Percentiles rank a stretch among this genome's conserved stretches.
These are phyloP conservation scores for Juncus inflexus DNA, from an alignment of 176 grass and related monocot genomes.

Conservation along the genomic window DNA sequence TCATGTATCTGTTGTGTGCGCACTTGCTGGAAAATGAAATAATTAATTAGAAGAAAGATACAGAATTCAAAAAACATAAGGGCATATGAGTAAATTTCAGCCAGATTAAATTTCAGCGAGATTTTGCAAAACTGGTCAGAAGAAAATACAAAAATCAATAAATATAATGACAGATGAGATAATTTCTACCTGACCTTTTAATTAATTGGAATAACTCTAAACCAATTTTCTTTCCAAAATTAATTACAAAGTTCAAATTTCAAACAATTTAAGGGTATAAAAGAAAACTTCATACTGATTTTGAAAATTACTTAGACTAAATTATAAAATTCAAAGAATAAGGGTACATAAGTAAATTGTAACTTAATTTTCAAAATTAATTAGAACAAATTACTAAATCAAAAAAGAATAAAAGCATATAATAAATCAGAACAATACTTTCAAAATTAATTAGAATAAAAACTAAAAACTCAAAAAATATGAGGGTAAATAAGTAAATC, in stretches of 20 bases:
- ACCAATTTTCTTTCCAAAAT: neutral
- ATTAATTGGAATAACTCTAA: too few species aligned
- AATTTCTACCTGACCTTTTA: neutral
- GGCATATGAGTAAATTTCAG: too few species aligned
- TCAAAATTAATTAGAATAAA: neutral
- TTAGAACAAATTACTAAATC: too few species aligned
- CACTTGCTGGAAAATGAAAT: slow-evolving; percentile 68
- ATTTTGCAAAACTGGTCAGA: too few species aligned
- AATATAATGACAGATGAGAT: slow-evolving; percentile 7
- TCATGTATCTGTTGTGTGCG: slow-evolving; percentile 97
- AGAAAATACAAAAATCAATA: slow-evolving; percentile 5
- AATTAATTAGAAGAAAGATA: too few species aligned
- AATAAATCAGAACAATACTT: neutral
- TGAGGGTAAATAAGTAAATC: slow-evolving; percentile 4
- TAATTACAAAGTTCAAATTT: neutral
- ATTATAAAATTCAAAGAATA: neutral
- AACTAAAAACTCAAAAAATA: neutral
- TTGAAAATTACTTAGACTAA: neutral
- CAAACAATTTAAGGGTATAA: neutral
- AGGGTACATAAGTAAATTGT: slow-evolving; percentile 12
- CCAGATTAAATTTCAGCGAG: too few species aligned
- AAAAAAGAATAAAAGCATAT: neutral
- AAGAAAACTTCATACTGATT: slow-evolving; percentile 64
- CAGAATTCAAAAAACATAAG: too few species aligned
- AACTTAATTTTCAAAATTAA: slow-evolving; percentile 75